Base-by-base conservation (phyloP, 2,329 filamentous ascomycete genomes). In the Ambrosiella beaveri region DNA sequence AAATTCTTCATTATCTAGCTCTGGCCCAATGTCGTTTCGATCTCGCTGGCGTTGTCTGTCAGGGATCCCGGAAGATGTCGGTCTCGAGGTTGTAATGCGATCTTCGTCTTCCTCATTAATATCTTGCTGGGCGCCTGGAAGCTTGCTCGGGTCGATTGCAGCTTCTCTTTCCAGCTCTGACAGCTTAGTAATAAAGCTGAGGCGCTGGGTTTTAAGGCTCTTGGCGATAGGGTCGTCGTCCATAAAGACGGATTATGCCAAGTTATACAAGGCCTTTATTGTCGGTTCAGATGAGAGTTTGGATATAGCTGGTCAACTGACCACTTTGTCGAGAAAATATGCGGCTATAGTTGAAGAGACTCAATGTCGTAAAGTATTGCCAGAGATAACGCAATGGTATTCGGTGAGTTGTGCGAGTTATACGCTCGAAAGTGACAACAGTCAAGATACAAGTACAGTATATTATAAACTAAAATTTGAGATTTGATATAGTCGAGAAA, bases 141-240 rank as follows among this genome's bases (percentile, higher is more conserved):
- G 53, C 12, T 38, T 40, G 38, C 52, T 60, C 19, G 57, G 59
- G 41, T 54, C 52, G 17, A 54, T 54, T 15, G 52, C 52, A 54
- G 58, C 59, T 54, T 60, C 59, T 9, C 56, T 56, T 53, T 60
- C 50, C 7, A 60, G 59, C 59, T 60, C 59, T 38, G 41, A 55
- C 47, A 60, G 56, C 54, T 57, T 60, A 50, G 11, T 55, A 37
- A 60, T 60, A 52, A 60, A 60, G 56, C 59, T 60, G 36, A 60
- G 59, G 35, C 59, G 59, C 56, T 60, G 59, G 41, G 59, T 60
- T 51, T 60, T 60, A 51, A 60, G 52, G 38, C 56, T 60, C 56
- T 60, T 60, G 45, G 59, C 52, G 38, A 60, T 39, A 47, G 59
- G 59, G 54, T 60, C 59, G 59, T 60, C 59, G 59, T 60, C 59